phyloP scores from a whole-genome alignment of 202 grass and related monocot genomes.

The Elaeis oleifera region DNA sequence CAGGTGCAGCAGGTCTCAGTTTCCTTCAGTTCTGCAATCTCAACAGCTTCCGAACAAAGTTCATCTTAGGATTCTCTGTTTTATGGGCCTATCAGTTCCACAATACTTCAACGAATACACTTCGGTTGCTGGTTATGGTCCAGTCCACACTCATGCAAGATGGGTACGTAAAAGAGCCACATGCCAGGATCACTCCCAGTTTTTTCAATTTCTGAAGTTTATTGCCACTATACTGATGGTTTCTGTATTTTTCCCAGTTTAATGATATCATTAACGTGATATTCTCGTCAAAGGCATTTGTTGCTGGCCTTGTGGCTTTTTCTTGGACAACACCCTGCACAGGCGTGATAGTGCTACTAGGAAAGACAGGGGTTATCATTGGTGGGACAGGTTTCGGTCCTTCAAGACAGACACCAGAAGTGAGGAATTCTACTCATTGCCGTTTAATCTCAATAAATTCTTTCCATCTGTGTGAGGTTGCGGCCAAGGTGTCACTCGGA shows the following conservation, averaged over 20 bases:
- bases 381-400: slow-evolving; percentile 91
- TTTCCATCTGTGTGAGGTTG: slow-evolving; percentile 84
- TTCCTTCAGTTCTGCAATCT: slow-evolving; percentile 99
- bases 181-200: too few relatives aligned
- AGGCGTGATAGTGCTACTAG: slow-evolving; percentile 40
- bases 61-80: slow-evolving; percentile 91
- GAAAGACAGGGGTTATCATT: slow-evolving; percentile 81
- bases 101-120: slow-evolving; percentile 99
- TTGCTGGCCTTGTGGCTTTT: slow-evolving; percentile 72
- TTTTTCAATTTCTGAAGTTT: not conserved
- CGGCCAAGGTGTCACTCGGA: slow-evolving; percentile 14
- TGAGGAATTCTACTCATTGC: slow-evolving; percentile 91
- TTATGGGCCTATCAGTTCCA: slow-evolving; percentile 92
- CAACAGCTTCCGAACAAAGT: slow-evolving; percentile 93
- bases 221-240: slow-evolving; percentile 9
- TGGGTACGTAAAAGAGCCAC: slow-evolving; percentile 44
- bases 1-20: slow-evolving; percentile 76
- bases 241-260: slow-evolving; percentile 49
- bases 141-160: slow-evolving; percentile 75
- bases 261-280: slow-evolving; percentile 94
- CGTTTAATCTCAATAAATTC: slow-evolving; percentile 94
- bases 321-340: slow-evolving; percentile 82
- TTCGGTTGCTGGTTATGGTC: slow-evolving; percentile 84
- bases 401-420: slow-evolving; percentile 76
- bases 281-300: slow-evolving; percentile 93